Evolutionary conservation across 768 basidiomycete species (phyloP).

Genomic region (Suillus plorans): DNA sequence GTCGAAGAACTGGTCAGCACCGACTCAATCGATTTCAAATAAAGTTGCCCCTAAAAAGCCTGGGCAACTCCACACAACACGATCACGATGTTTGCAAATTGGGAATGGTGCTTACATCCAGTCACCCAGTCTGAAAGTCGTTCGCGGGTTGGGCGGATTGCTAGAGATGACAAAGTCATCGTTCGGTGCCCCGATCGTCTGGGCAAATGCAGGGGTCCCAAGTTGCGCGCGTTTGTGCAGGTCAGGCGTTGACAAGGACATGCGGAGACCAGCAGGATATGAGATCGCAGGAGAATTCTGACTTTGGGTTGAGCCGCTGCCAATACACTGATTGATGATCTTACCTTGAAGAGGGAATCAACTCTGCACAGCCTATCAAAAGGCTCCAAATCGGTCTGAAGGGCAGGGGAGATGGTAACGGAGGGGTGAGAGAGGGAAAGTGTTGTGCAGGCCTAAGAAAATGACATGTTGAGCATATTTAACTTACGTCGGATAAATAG

Average conservation of each 20-base stretch:
- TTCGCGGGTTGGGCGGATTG: constrained; percentile 71
- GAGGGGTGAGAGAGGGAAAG: constrained; percentile 49
- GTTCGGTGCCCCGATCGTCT: constrained; percentile 7
- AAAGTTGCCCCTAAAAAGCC: constrained; percentile 13
- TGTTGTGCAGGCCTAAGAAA: constrained; percentile 51
- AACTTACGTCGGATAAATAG: constrained; percentile 18
- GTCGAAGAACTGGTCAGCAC: constrained; percentile 16
- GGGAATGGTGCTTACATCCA: constrained; percentile 63
- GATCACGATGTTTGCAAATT: constrained; percentile 3
- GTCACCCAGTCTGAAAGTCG: constrained; percentile 66
- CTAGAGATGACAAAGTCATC: constrained; percentile 58
- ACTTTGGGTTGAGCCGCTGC: constrained; percentile 4
- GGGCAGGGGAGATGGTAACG: constrained; percentile 53
- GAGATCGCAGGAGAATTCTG: constrained; percentile 11
- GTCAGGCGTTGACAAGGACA: constrained; percentile 34
- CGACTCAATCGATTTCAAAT: constrained; percentile 18
- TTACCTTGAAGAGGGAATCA: constrained; percentile 27
- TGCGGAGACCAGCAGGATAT: constrained; percentile 26
- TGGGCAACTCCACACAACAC: constrained; percentile 4
- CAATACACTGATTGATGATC: constrained; percentile 24
- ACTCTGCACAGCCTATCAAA: constrained; percentile 55
- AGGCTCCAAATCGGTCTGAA: constrained; percentile 64
- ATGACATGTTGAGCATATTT: constrained; percentile 12
- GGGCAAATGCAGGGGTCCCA: constrained; percentile 8
- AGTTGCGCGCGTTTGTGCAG: constrained; percentile 24